Conservation (phyloP, 768 basidiomycete genomes). For the Podaxis carcinomalis region DNA sequence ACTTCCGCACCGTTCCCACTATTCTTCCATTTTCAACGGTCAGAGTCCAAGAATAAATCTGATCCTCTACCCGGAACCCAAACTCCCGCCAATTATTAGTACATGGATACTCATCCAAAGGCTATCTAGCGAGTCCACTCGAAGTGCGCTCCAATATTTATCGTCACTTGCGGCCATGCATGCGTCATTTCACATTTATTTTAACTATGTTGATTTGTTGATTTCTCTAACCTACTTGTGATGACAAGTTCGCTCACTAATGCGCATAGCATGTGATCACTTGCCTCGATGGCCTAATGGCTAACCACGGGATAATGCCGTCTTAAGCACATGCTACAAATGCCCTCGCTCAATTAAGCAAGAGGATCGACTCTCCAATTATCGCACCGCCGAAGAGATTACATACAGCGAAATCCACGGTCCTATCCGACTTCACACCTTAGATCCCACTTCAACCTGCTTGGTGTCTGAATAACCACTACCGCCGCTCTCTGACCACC, state of each 20-base stretch:
- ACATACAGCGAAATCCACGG: background rate
- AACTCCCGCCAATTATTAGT: no score
- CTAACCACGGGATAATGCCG: background rate
- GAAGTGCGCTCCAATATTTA: background rate
- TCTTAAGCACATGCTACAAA: background rate
- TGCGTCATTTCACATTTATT: background rate
- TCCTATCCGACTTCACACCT: background rate
- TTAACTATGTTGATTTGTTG: background rate
- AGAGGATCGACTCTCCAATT: no score
- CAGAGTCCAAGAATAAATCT: background rate
- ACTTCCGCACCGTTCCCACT: conserved; percentile 6
- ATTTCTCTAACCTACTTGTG: background rate
- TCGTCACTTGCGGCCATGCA: background rate
- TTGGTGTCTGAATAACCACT: conserved; percentile 2
- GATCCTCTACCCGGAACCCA: background rate
- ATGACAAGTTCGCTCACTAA: background rate
- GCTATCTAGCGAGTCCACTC: background rate
- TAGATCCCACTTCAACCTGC: background rate
- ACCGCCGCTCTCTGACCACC: conserved; percentile 40
- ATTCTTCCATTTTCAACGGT: background rate
- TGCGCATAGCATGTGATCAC: background rate
- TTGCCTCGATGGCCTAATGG: background rate
- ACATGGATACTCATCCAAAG: no score
- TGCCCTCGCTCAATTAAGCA: no score
- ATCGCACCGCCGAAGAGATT: no score